phyloP scores from a whole-genome alignment of 1,139 yeast species.

The Candida sojae region DNA sequence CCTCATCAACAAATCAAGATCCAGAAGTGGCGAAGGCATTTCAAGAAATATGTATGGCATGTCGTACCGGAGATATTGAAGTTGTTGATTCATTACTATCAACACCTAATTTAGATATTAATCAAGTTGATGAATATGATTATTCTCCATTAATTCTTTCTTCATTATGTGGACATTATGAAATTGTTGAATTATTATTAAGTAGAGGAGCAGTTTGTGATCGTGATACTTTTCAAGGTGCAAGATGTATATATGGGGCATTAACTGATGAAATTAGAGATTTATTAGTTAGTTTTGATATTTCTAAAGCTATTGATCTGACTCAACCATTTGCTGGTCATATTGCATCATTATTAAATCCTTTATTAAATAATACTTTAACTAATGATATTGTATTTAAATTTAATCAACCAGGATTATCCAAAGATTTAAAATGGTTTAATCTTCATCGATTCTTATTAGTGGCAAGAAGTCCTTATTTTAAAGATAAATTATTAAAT shows the following conservation, averaged over 20 bases:
- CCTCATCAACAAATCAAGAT: conserved; percentile 6
- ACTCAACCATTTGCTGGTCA: conserved; percentile 79
- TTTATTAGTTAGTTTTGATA: conserved; percentile 59
- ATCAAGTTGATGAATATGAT: conserved; percentile 71
- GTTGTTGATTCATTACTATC: conserved; percentile 57
- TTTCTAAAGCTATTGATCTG: conserved; percentile 66
- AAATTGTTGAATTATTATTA: conserved; percentile 58
- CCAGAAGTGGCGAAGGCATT: conserved; percentile 24
- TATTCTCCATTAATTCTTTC: conserved; percentile 74
- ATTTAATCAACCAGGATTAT: conserved; percentile 20
- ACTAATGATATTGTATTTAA: conserved; percentile 41
- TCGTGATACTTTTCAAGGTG: conserved; percentile 79
- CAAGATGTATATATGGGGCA: conserved; percentile 78
- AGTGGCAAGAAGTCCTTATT: conserved; percentile 37
- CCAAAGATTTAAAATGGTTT: conserved; percentile 17
- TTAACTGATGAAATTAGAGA: conserved; percentile 65
- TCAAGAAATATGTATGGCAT: conserved; percentile 59
- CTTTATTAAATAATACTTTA: conserved; percentile 21
- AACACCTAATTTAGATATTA: conserved; percentile 57
- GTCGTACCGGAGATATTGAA: conserved; percentile 68
- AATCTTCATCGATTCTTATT: conserved; percentile 42
- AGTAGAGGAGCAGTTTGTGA: conserved; percentile 74
- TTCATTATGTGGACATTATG: conserved; percentile 72
- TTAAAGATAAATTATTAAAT: conserved; percentile 22
- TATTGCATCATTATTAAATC: conserved; percentile 50